Percentiles rank a stretch among this genome's conserved stretches.
Conservation (phyloP, 164 flowering plant genomes). For the Stephania japonica region DNA sequence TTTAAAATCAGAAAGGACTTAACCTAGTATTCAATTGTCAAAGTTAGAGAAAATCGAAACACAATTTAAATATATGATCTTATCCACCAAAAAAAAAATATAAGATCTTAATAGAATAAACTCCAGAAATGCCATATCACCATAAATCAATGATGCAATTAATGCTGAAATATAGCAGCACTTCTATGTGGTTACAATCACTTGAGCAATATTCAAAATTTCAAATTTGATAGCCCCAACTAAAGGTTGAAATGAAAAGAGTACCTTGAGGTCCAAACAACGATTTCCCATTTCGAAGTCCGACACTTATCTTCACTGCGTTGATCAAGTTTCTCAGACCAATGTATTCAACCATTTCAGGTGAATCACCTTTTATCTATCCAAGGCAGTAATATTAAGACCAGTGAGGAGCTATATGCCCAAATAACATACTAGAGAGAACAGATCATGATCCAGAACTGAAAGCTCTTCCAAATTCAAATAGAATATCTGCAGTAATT, state of each 20-base stretch:
- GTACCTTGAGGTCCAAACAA: conserved; percentile 87
- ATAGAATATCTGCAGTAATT: conserved; percentile 13
- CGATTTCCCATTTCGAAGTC: conserved; percentile 63
- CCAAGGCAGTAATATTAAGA: conserved; percentile 19
- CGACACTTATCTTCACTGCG: conserved; percentile 68
- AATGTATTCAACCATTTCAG: conserved; percentile 86
- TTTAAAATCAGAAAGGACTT: too few species aligned
- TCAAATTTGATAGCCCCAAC: too few species aligned
- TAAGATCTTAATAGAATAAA: too few species aligned
- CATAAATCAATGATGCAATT: too few species aligned
- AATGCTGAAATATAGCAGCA: too few species aligned
- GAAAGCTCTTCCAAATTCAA: conserved; percentile 13
- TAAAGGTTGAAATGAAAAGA: neutral
- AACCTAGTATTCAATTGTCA: too few species aligned
- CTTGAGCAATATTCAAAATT: too few species aligned
- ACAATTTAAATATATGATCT: too few species aligned
- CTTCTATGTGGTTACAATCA: too few species aligned
- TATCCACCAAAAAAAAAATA: too few species aligned
- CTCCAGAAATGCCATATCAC: too few species aligned
- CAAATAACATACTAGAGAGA: neutral
- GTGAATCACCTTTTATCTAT: conserved; percentile 95
- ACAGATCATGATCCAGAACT: neutral
- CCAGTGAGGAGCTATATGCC: conserved; percentile 3
- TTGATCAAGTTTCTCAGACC: conserved; percentile 82
- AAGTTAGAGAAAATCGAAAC: too few species aligned